Evolutionary conservation across 495 filamentous ascomycete species (phyloP), one percentile per base, ranked within the genome.

Genomic region (Penicillium bovifimosum): DNA sequence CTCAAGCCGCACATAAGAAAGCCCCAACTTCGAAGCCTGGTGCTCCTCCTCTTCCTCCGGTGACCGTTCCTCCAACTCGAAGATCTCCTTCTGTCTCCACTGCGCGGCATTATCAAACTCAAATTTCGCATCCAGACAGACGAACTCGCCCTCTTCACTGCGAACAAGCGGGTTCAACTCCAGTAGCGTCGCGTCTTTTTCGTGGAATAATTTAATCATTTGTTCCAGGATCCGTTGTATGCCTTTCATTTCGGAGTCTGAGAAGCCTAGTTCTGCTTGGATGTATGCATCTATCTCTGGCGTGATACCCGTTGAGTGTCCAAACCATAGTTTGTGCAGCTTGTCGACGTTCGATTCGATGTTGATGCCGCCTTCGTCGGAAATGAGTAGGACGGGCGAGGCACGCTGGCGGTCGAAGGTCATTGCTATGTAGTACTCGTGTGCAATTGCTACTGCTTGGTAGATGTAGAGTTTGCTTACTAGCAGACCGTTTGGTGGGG

Each of bases 381-480:
- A 72, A 5, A 72, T 58, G 0, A 71, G 56, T 1, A 73, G 50
- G 0, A 63, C 55, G 0, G 68, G 70, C 16, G 53, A 59, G 34
- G 39, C 48, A 5, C 55, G 56, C 3, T 62, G 58, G 18, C 70
- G 65, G 24, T 73, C 69, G 29, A 73, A 62, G 1, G 65, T 69
- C 3, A 73, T 35, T 1, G 69, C 59, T 4, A 72, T 14, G 40
- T 73, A 70, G 43, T 56, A 71, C 38, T 72, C 65, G 6, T 70
- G 54, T 0, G 54, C 50, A 1, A 65, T 39, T 10, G 62, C 53
- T 0, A 70, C 55, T 0, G 62, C 49, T 56, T 69, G 59, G 50
- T 63, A 65, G 27, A 73, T 63, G 50, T 70, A 68, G 5, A 73
- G 46, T 27, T 70, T 67, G 0, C 67, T 58, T 17, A 71, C 67